These are phyloP conservation scores for Sergeia podlipaevii DNA, from an alignment of 208 protist species.

Conservation along the genomic window DNA sequence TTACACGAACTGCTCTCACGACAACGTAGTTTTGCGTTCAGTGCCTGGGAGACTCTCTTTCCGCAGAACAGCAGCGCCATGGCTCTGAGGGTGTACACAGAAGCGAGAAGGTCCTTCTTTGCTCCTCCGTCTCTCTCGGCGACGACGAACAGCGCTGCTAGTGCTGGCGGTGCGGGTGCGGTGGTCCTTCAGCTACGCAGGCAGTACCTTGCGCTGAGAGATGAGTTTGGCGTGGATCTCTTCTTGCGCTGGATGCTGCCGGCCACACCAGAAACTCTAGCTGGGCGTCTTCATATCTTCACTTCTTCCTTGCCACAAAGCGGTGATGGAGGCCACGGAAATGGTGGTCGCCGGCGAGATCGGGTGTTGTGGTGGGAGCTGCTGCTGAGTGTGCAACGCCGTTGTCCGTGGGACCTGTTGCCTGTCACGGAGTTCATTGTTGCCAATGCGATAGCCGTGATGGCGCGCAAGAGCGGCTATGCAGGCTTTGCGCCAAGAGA, in stretches of 20 bases:
- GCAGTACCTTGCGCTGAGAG: slow-evolving; percentile 37
- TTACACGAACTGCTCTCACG: neutral
- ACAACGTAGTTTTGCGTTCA: slow-evolving; percentile 17
- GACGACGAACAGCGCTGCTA: neutral
- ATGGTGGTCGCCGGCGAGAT: neutral
- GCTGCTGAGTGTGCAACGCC: slow-evolving; percentile 40
- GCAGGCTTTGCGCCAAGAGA: slow-evolving; percentile 18
- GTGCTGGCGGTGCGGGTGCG: neutral
- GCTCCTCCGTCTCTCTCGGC: neutral
- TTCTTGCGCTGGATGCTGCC: slow-evolving; percentile 55
- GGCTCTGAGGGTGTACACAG: neutral
- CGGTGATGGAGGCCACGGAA: neutral
- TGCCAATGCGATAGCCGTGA: slow-evolving; percentile 53
- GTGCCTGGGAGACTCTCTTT: slow-evolving; percentile 40
- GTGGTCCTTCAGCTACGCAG: slow-evolving; percentile 13
- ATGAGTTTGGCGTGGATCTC: slow-evolving; percentile 48
- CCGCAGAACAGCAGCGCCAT: slow-evolving; percentile 8
- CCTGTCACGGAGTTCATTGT: slow-evolving; percentile 50
- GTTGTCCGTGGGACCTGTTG: slow-evolving; percentile 24
- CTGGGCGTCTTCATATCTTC: neutral
- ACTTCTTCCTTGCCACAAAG: neutral
- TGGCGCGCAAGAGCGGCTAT: slow-evolving; percentile 43
- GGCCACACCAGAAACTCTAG: neutral
- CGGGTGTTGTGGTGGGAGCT: slow-evolving; percentile 38
- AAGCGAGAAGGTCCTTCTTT: neutral